Evolutionary conservation across 1,284 basidiomycete species (phyloP).

Genomic region (Xanthoconium separans): DNA sequence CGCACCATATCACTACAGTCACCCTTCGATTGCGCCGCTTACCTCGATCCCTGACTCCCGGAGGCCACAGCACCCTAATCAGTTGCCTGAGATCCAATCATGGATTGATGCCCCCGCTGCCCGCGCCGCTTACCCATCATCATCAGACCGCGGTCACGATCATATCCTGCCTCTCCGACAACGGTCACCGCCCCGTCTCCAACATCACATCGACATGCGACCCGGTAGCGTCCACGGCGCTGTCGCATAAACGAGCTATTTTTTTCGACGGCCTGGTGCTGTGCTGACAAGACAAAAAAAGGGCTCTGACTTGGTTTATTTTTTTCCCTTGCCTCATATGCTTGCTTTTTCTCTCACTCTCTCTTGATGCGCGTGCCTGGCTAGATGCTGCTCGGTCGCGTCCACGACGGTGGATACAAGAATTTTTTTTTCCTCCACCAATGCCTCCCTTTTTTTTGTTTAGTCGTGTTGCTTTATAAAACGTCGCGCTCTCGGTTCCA

Average conservation of each 20-base stretch:
- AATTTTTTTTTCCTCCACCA: too few species aligned
- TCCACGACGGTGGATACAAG: constrained; percentile 1
- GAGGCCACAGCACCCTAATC: constrained; percentile 33
- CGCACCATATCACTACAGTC: constrained; percentile 46
- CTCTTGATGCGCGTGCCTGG: neutral
- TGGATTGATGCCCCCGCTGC: constrained; percentile 35
- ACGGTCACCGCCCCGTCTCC: constrained; percentile 33
- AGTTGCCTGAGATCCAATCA: constrained; percentile 36
- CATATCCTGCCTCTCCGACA: constrained; percentile 32
- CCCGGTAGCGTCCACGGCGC: constrained; percentile 31
- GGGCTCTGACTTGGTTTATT: neutral
- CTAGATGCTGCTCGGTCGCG: constrained; percentile 13
- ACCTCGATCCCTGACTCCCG: constrained; percentile 35
- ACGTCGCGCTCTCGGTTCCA: constrained; percentile 5
- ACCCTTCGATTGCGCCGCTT: constrained; percentile 50
- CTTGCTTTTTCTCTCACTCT: constrained; percentile 22
- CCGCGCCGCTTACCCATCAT: constrained; percentile 29
- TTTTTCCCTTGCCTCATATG: neutral
- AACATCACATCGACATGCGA: constrained; percentile 35
- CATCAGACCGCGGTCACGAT: constrained; percentile 33
- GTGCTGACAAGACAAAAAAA: constrained; percentile 3
- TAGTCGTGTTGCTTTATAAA: constrained; percentile 11
- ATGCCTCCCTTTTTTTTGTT: too few species aligned
- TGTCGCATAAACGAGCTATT: constrained; percentile 21
- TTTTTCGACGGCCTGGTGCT: constrained; percentile 21